phyloP scores from a whole-genome alignment of 306 rosid genomes.

The Malus fusca region DNA sequence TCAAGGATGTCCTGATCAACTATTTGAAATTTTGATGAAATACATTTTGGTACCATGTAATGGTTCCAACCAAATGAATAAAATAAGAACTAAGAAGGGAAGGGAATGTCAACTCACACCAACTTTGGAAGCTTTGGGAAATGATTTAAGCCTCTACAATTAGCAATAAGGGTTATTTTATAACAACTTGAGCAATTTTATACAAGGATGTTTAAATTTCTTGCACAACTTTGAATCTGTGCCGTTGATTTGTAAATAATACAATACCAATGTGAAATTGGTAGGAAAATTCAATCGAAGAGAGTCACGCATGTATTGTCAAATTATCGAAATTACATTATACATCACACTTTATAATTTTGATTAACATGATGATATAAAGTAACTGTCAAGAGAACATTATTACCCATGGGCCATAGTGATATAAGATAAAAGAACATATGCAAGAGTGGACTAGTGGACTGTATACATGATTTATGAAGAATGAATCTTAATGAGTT shows the following conservation, averaged over 20 bases:
- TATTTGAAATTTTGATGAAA: not conserved
- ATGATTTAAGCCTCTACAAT: not conserved
- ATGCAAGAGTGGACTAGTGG: too few species aligned
- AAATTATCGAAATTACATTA: too few species aligned
- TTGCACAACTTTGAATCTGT: not conserved
- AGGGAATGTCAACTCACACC: conserved; percentile 2
- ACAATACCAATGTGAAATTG: not conserved
- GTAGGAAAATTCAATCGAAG: too few species aligned
- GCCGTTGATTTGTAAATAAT: not conserved
- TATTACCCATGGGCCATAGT: too few species aligned
- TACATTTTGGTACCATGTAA: not conserved
- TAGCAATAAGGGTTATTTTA: not conserved
- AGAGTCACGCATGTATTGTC: not conserved
- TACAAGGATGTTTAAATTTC: not conserved
- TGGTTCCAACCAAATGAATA: not conserved
- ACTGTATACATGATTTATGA: not conserved
- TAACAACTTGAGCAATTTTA: not conserved
- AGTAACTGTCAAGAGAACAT: too few species aligned
- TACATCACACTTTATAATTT: too few species aligned
- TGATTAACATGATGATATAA: too few species aligned
- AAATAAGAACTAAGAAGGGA: not conserved
- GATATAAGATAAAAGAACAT: too few species aligned
- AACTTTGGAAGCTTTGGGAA: not conserved
- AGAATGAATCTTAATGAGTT: not conserved
- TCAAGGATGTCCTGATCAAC: not conserved